A percentile compares a stretch with the other conserved stretches of the same genome.
phyloP scores from a whole-genome alignment of 1,284 basidiomycete species.

The Schizophyllum amplum region DNA sequence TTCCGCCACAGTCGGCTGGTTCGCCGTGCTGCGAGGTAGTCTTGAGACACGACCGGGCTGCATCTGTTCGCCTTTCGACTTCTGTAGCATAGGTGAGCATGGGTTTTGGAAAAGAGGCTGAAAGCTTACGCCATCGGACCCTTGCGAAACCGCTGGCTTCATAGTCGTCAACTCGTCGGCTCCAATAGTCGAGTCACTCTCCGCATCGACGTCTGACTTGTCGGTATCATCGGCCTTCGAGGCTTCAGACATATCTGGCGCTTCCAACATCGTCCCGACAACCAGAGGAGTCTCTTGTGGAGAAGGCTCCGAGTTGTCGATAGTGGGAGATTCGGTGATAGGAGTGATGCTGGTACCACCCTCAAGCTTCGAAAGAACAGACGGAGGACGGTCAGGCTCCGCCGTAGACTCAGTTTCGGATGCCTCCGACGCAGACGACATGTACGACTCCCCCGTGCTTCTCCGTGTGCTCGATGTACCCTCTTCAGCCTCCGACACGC shows the following conservation, averaged over 20 bases:
- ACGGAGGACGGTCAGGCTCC: not conserved
- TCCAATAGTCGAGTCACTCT: constrained; percentile 90
- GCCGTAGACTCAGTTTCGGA: constrained; percentile 3
- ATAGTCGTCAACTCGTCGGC: constrained; percentile 36
- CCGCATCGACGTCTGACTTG: constrained; percentile 33
- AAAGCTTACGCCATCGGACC: constrained; percentile 6
- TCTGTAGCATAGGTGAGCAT: not conserved
- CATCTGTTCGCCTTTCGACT: constrained; percentile 5
- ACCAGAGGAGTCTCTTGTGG: not conserved
- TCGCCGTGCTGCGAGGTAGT: constrained; percentile 56
- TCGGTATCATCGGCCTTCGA: not conserved
- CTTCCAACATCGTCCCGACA: not conserved
- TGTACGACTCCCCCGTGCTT: constrained; percentile 44
- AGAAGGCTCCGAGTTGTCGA: not conserved
- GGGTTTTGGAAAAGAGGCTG: constrained; percentile 1
- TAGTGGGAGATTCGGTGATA: not conserved
- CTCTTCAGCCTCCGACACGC: constrained; percentile 76
- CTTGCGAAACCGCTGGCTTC: not conserved
- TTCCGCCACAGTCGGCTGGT: constrained; percentile 71
- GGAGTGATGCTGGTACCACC: not conserved
- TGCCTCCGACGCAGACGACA: constrained; percentile 51
- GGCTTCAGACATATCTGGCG: not conserved
- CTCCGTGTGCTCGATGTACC: constrained; percentile 34
- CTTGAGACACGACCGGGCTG: constrained; percentile 42
- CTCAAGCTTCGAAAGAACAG: not conserved